Base-by-base conservation (phyloP, 345 rosid genomes). In the Corymbia maculata region DNA sequence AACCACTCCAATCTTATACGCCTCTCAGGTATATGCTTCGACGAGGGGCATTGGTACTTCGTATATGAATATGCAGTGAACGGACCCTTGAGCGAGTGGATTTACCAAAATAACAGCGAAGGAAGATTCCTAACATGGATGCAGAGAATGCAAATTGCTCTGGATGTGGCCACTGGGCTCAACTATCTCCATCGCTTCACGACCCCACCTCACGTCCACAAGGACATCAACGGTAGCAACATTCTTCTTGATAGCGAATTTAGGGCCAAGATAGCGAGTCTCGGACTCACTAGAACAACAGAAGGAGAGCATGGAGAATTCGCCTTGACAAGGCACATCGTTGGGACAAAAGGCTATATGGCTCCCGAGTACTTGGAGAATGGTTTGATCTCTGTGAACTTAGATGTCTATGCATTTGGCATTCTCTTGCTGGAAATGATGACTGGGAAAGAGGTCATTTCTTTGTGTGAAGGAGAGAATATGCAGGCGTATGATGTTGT, bases 321-420 rank as follows among this genome's bases (percentile, higher is more conserved):
- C 57, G 91, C 93, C 85, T 90, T 96, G 97, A 97, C 98, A 13
- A 93, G 91, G 85, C 99, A 96, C 89, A 95, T 97, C 49, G 94
- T 96, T 86, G 99, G 98, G 88, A 97, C 95, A 11, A 94, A 90
- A 91, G 98, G 98, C 28, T 96, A 95, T 87, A 93, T 97, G 94
- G 96, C 98, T 88, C 98, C 98, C 0, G 98, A 97, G 91, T 97
- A 97, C 89, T 59, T 97, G 91, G 97, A 96, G 90, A 93, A 94
- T 70, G 98, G 98, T 57, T 57, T 97, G 7, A 92, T 96, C 47
- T 94, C 97, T 28, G 91, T 97, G 82, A 97, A 95, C 91, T 92
- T 96, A n/a, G 98, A 97, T 88, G 95, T 96, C 51, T 97, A 93
- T 88, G 96, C 98, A 28, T 97, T 95, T 86, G 99, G 99, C 45